Base-by-base conservation (phyloP, 140 eudicot genomes). In the Senecio squalidus region DNA sequence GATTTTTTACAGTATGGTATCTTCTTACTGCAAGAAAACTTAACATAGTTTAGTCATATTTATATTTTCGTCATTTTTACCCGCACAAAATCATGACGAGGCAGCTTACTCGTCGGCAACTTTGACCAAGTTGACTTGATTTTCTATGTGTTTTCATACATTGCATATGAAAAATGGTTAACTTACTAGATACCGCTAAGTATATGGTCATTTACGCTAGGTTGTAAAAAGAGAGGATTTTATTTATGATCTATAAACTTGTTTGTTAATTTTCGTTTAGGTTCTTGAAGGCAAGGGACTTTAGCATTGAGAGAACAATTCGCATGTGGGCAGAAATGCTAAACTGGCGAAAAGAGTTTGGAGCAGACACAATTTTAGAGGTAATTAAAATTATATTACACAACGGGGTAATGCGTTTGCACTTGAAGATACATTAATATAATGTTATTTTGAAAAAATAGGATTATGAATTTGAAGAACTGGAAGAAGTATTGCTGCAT, bases 291-390 rank as follows among this genome's bases (percentile, higher is more conserved):
- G 95, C 97, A 43, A 85, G 97, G 59, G 97, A 85, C 45, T 85
- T 89, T 28, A 68, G 80, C 74, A 58, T 67, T 43, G 91, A 82
- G 31, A 85, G 73, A 67, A 78, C 97, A 31, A 71, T 78, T 28
- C 84, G 81, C 28, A 89, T 89, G 97, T 89, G 97, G 97, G 87
- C 78, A 71, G 97, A 89, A 68, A 89, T 89, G 97, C 95, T 89
- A 34, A 77, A 58, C 21, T 89, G 97, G 97, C 80, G 97, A 71
- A 86, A 77, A 41, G 95, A 89, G 76, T 89, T 29, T 46, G 95
- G 97, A 67, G 41, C 97, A 38, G 97, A 89, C 82, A 89, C 89
- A 58, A 85, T 89, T 62, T 40, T 89, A 72, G 95, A 89, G 96
- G 96, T 88, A 81, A 61, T 31, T 23, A 28, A 22, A 41, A 28